Base-by-base conservation (phyloP, 2,329 filamentous ascomycete species). In the Hymenoscyphus albidus region DNA sequence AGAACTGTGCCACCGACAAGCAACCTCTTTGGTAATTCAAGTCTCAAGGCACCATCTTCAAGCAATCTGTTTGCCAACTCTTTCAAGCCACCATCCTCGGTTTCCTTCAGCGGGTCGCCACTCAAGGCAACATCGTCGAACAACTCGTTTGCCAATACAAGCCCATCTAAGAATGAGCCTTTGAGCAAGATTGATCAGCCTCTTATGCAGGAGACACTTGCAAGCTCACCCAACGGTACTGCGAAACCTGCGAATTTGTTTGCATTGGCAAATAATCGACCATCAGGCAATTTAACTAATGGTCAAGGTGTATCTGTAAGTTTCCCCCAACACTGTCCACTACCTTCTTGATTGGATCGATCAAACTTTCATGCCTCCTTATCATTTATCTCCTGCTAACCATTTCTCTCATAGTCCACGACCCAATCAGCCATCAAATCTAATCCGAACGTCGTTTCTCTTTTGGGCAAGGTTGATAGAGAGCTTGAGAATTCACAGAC, bases 101-200 rank as follows among this genome's bases (percentile, higher is more conserved):
- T 16, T 6, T 12, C 10, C 6, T 35, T 35, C 9, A 10, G 35
- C 35, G 44, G 44, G 9, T 18, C n/a, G 10, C 6, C n/a, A 18
- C 10, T 12, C n/a, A 51, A 62, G 64, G 14, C 62, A 57, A 38
- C 61, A 18, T 40, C 54, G 35, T 57, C 55, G 5, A 66, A 44
- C 27, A 67, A 64, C 31, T 18, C 64, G 4, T 69, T 70, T 63
- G 65, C 63, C 9, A 62, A 39, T 18, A 32, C 60, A n/a, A 62
- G 54, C 31, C 22, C 62, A 22, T 48, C 67, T 13, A 40, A 54
- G 42, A 62, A 42, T 54, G 63, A 57, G 32, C 38, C 65, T n/a
- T 62, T 69, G 55, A 61, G 57, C 39, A 62, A 35, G 39, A 51
- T 64, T 56, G 63, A 61, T n/a, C 64, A 69, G 42, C 44, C 68